phyloP scores from a whole-genome alignment of 331 rosid genomes.

The Rosa hybrid region DNA sequence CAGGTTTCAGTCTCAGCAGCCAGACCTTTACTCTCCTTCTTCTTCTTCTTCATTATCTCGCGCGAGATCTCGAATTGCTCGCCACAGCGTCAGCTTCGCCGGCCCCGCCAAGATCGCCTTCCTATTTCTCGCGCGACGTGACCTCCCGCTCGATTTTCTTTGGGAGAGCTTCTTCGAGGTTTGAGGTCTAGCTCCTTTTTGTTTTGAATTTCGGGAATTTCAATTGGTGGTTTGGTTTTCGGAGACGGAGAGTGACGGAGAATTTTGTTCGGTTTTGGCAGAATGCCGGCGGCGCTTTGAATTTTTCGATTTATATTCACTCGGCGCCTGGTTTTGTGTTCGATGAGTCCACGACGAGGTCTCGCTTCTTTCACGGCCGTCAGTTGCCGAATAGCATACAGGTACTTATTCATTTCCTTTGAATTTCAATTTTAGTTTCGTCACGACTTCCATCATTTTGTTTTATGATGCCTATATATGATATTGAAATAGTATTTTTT shows the following conservation, averaged over 20 bases:
- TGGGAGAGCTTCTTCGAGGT: conserved; percentile 94
- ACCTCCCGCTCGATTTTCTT: conserved; percentile 88
- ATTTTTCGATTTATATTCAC: conserved; percentile 79
- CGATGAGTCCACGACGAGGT: conserved; percentile 73
- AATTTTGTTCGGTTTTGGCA: conserved; percentile 26
- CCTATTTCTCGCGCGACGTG: conserved; percentile 75
- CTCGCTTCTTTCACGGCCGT: conserved; percentile 70
- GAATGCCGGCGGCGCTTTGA: conserved; percentile 54
- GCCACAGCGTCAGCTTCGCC: conserved; percentile 16
- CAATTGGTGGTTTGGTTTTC: neutral
- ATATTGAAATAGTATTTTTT: no score
- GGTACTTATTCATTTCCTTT: conserved; percentile 37
- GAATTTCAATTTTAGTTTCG: neutral
- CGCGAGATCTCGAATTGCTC: conserved; percentile 41
- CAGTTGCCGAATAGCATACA: conserved; percentile 74
- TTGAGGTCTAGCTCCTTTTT: conserved; percentile 48
- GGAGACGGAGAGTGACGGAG: conserved; percentile 1
- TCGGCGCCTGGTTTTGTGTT: conserved; percentile 83
- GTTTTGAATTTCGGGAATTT: neutral
- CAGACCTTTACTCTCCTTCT: conserved; percentile 29
- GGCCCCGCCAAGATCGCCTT: conserved; percentile 89
- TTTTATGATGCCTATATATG: no score
- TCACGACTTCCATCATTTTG: no score
- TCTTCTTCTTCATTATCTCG: conserved; percentile 17
- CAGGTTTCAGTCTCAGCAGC: conserved; percentile 47